These are phyloP conservation scores for Aureobasidium uvarum DNA, from an alignment of 2,329 filamentous ascomycete species.

Conservation along the genomic window DNA sequence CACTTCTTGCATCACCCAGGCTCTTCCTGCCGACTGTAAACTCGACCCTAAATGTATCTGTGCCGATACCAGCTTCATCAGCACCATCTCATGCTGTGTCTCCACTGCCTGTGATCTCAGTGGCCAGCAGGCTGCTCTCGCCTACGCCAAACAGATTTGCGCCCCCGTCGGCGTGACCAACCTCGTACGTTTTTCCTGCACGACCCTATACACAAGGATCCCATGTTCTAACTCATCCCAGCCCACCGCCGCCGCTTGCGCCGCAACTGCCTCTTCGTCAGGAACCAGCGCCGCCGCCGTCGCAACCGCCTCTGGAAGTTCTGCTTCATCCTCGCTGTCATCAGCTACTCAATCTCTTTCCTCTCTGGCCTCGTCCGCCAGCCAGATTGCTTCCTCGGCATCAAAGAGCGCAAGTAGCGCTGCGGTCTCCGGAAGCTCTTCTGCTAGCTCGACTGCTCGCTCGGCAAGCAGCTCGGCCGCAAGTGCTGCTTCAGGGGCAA, in stretches of 20 bases:
- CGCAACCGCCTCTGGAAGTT: conserved; percentile 1
- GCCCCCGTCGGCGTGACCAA: conserved; percentile 22
- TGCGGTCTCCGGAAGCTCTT: neutral
- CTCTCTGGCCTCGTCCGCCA: conserved; percentile 12
- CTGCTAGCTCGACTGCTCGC: neutral
- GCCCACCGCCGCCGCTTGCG: conserved; percentile 13
- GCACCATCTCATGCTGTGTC: conserved; percentile 23
- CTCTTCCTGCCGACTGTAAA: conserved; percentile 20
- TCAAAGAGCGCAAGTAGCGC: conserved; percentile 3
- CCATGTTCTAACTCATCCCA: neutral
- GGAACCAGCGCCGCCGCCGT: conserved; percentile 2
- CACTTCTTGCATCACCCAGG: neutral
- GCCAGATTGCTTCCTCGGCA: neutral
- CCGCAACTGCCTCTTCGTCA: neutral
- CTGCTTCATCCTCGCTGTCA: neutral
- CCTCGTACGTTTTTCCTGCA: conserved; percentile 1
- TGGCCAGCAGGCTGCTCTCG: conserved; percentile 14
- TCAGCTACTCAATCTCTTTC: neutral
- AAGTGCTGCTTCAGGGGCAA: neutral
- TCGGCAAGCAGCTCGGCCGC: neutral
- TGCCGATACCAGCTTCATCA: conserved; percentile 21
- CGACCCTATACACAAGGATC: fast-evolving
- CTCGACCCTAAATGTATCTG: conserved; percentile 22
- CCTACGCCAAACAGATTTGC: conserved; percentile 16
- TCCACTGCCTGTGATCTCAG: conserved; percentile 16